phyloP scores from a whole-genome alignment of 2,329 filamentous ascomycete genomes.

The Fonsecaea multimorphosa region DNA sequence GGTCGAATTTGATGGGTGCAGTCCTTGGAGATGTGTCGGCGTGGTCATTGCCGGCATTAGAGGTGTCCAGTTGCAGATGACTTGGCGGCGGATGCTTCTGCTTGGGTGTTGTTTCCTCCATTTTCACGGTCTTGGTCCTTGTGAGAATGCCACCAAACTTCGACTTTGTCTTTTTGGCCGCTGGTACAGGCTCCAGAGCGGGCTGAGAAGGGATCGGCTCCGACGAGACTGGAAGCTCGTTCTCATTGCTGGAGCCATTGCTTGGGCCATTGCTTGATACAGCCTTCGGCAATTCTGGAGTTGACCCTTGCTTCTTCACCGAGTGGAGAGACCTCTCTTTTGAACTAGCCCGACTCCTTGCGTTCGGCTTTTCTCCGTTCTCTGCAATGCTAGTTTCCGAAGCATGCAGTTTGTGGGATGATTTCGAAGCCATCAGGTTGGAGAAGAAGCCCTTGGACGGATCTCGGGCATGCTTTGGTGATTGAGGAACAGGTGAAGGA shows the following conservation, averaged over 20 bases:
- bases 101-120: conserved; percentile 46
- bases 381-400: conserved; percentile 49
- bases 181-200: conserved; percentile 20
- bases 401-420: conserved; percentile 50
- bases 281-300: conserved; percentile 49
- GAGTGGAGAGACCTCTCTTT: conserved; percentile 49
- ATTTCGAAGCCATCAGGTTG: conserved; percentile 54
- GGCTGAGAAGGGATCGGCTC: conserved; percentile 10
- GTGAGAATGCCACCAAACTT: conserved; percentile 54
- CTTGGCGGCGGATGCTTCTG: conserved; percentile 26
- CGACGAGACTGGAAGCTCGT: conserved; percentile 13
- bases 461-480: conserved; percentile 51
- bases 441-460: conserved; percentile 55
- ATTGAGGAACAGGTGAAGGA: conserved; percentile 47
- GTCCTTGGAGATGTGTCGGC: conserved; percentile 56
- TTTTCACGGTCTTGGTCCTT: conserved; percentile 52
- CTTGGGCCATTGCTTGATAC: conserved; percentile 39
- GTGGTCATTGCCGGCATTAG: conserved; percentile 41
- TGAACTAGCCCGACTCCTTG: conserved; percentile 51
- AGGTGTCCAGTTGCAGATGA: conserved; percentile 35
- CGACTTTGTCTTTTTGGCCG: conserved; percentile 51
- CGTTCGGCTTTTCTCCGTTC: conserved; percentile 38
- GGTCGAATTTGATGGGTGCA: conserved; percentile 59
- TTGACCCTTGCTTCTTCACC: conserved; percentile 50
- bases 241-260: conserved; percentile 27